phyloP scores from a whole-genome alignment of 176 grass and related monocot genomes.

The Aegilops tauschii region DNA sequence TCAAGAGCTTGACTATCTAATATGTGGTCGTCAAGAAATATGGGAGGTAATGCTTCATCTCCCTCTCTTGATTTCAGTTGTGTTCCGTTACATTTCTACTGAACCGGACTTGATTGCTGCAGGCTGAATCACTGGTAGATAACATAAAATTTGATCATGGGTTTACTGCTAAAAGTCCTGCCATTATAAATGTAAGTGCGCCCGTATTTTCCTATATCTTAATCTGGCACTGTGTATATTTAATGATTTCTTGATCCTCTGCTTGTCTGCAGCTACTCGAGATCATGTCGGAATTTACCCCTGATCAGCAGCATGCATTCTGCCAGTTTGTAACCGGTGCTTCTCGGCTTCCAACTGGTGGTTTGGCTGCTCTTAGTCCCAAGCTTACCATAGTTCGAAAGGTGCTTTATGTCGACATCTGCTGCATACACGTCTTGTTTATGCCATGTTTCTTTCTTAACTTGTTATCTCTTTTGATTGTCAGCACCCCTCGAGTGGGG shows the following conservation, averaged over 20 bases:
- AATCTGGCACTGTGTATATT: not conserved
- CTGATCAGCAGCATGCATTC: conserved; percentile 80
- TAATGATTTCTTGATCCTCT: conserved; percentile 11
- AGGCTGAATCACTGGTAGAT: conserved; percentile 75
- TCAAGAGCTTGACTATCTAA: conserved; percentile 81
- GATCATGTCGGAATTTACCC: conserved; percentile 78
- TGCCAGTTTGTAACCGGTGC: conserved; percentile 97
- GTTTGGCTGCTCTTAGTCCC: conserved; percentile 78
- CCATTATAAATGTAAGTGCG: conserved; percentile 67
- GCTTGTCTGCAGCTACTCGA: conserved; percentile 62
- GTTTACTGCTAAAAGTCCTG: conserved; percentile 80
- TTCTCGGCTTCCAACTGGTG: conserved; percentile 90
- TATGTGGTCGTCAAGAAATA: conserved; percentile 80
- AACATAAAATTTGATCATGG: conserved; percentile 99
- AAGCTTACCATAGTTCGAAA: conserved; percentile 94
- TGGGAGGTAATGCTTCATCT: conserved; percentile 60
- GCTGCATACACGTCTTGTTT: not conserved
- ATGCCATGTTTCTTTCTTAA: conserved; percentile 2
- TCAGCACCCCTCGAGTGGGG: conserved; percentile 65
- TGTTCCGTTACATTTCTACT: conserved; percentile 14
- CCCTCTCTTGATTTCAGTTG: not conserved
- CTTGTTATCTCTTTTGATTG: conserved; percentile 12
- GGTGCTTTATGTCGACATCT: conserved; percentile 37
- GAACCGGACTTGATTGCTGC: conserved; percentile 21
- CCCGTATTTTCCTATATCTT: not conserved